A percentile compares a stretch with the other conserved stretches of the same genome.
These are phyloP conservation scores for Fomitopsis palustris DNA, from an alignment of 1,284 basidiomycete genomes.

Conservation along the genomic window DNA sequence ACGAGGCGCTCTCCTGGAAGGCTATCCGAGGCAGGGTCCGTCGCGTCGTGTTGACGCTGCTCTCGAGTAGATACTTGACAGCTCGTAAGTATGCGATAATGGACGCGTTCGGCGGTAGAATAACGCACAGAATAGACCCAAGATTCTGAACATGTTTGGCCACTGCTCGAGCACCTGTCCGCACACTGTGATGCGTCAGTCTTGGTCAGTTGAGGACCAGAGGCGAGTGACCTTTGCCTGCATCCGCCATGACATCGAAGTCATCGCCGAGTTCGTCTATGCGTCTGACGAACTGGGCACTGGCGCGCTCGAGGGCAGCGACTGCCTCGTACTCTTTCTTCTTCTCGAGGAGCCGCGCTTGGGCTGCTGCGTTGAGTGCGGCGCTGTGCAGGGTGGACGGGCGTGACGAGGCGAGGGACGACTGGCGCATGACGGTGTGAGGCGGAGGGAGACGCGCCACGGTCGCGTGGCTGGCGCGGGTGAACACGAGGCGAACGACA, in stretches of 20 bases:
- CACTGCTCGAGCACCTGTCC: slow-evolving; percentile 76
- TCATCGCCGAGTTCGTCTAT: slow-evolving; percentile 68
- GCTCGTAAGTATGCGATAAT: slow-evolving; percentile 6
- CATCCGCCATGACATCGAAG: slow-evolving; percentile 71
- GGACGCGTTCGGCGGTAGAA: slow-evolving; percentile 18
- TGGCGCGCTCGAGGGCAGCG: slow-evolving; percentile 64
- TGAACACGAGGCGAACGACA: background rate
- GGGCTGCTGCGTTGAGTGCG: slow-evolving; percentile 42
- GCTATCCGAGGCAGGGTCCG: slow-evolving; percentile 18
- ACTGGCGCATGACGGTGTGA: slow-evolving; percentile 50
- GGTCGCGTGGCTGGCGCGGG: slow-evolving; percentile 1
- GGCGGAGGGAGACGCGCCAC: background rate
- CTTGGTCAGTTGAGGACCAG: background rate
- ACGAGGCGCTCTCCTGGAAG: slow-evolving; percentile 43
- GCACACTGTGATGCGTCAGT: slow-evolving; percentile 44
- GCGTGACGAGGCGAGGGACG: slow-evolving; percentile 47
- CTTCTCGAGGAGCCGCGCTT: slow-evolving; percentile 63
- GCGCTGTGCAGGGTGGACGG: slow-evolving; percentile 43
- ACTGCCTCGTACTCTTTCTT: slow-evolving; percentile 78
- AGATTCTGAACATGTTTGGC: slow-evolving; percentile 77
- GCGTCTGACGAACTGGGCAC: slow-evolving; percentile 57
- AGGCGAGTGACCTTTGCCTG: slow-evolving; percentile 52
- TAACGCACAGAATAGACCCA: slow-evolving; percentile 56
- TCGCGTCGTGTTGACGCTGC: slow-evolving; percentile 19
- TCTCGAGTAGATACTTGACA: slow-evolving; percentile 42